Conservation (phyloP, 2,329 filamentous ascomycete genomes). For the Aureobasidium sp. region DNA sequence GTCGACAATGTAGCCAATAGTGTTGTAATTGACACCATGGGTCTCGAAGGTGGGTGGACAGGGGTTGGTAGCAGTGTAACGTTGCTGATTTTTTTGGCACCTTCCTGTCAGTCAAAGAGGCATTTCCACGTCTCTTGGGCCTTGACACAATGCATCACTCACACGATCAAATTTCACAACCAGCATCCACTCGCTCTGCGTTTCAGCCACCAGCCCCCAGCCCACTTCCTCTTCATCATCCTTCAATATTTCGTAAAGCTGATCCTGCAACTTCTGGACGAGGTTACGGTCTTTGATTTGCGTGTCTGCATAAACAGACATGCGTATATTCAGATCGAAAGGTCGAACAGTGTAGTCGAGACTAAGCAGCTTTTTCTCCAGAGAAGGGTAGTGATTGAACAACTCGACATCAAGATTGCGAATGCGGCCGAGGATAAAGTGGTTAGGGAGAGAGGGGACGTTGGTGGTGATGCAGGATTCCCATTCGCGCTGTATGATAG, state of each 20-base stretch:
- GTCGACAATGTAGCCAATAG: conserved; percentile 6
- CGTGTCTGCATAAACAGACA: not conserved
- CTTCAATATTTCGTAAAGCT: not conserved
- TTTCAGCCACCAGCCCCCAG: not conserved
- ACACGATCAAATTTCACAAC: not conserved
- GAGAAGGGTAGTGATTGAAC: not conserved
- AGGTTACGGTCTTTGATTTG: not conserved
- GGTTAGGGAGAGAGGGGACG: not conserved
- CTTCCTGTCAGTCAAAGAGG: not conserved
- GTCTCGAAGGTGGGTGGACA: not conserved
- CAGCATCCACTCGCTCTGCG: not conserved
- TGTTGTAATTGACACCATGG: not conserved
- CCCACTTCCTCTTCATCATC: not conserved
- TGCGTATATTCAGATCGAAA: not conserved
- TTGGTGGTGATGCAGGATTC: not conserved
- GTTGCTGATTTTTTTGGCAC: not conserved
- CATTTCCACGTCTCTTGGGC: not conserved
- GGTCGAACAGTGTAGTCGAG: not conserved
- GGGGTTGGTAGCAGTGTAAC: not conserved
- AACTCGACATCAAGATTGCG: conserved; percentile 10
- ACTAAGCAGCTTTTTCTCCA: not conserved
- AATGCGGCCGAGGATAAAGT: conserved; percentile 7
- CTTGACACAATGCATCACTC: not conserved
- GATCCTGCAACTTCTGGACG: not conserved
- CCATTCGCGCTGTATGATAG: not conserved